Base-by-base conservation (phyloP, 371 early-diverging fungal genomes). In the Nematocida sp. region DNA sequence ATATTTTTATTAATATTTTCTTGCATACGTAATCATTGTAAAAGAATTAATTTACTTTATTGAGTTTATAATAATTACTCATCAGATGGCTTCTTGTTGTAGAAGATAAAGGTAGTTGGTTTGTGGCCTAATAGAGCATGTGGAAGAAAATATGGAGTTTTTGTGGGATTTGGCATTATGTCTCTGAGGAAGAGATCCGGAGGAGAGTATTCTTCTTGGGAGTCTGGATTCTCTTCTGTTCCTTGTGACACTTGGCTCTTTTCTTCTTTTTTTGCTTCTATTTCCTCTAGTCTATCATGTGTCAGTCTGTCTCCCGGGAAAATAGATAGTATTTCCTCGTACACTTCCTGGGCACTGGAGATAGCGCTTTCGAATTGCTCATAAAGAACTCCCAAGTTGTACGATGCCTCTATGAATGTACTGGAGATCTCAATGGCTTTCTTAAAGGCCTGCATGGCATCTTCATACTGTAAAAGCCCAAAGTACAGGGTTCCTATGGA, bases 321-420 rank as follows among this genome's bases (percentile, higher is more conserved):
- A 7, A 53, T 65, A 0, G 7, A 9, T 4, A 45, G n/a, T 4
- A 54, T 54, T 36, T 54, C 38, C 30, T 65, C 66, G 54, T 65
- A 65, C 42, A 65, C 30, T 40, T 65, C 66, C 49, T 53, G 50
- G 16, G 66, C 66, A 39, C 35, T 65, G n/a, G 33, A 18, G 28
- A 65, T 9, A n/a, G 66, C 48, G 30, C 54, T 53, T 26, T 50
- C 66, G 53, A 65, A 65, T 32, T 65, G 66, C 30, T 65, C 66
- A 25, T 65, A 48, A 4, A 65, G 54, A 16, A 53, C 66, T 18
- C 66, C 66, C 39, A 65, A 39, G 26, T 65, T 65, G 48, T 65
- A 65, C 9, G 53, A 25, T 7, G 66, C 66, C 30, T 65, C 66
- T 28, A 53, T 25, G 38, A 50, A 65, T n/a, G 33, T 26, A 0